A percentile compares a stretch with the other conserved stretches of the same genome.
Evolutionary conservation across 139 green algal genomes (phyloP).

Genomic region (Medakamo hakoo): DNA sequence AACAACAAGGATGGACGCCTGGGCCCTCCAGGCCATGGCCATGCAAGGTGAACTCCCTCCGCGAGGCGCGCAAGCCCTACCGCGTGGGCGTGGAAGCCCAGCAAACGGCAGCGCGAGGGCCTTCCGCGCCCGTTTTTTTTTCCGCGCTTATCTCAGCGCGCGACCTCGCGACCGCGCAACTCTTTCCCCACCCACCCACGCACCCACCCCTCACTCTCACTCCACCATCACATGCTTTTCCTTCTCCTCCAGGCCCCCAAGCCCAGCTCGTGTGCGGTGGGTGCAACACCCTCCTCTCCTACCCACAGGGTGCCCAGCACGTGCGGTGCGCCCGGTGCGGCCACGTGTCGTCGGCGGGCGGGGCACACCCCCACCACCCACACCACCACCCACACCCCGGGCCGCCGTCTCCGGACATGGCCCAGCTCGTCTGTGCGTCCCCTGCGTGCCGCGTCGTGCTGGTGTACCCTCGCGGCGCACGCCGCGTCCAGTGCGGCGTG

Average conservation of each 20-base stretch:
- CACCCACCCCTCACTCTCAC: no score
- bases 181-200: not conserved
- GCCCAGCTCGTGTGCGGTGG: slow-evolving; percentile 62
- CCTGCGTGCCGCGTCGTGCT: slow-evolving; percentile 59
- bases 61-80: no score
- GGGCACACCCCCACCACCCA: not conserved
- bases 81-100: no score
- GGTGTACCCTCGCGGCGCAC: slow-evolving; percentile 73
- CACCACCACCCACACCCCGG: slow-evolving; percentile 7
- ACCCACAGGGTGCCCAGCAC: slow-evolving; percentile 32
- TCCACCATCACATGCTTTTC: no score
- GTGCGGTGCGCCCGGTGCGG: slow-evolving; percentile 73
- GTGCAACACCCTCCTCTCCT: slow-evolving; percentile 66
- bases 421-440: slow-evolving; percentile 80
- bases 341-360: slow-evolving; percentile 46
- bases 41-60: no score
- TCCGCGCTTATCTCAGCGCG: no score
- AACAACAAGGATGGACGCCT: no score
- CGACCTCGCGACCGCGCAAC: no score
- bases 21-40: no score
- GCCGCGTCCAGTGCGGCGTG: slow-evolving; percentile 10
- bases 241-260: no score
- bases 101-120: no score
- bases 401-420: slow-evolving; percentile 28
- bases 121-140: no score